Conservation (phyloP, 1,284 basidiomycete species). For the Pseudozyma hubeiensis region DNA sequence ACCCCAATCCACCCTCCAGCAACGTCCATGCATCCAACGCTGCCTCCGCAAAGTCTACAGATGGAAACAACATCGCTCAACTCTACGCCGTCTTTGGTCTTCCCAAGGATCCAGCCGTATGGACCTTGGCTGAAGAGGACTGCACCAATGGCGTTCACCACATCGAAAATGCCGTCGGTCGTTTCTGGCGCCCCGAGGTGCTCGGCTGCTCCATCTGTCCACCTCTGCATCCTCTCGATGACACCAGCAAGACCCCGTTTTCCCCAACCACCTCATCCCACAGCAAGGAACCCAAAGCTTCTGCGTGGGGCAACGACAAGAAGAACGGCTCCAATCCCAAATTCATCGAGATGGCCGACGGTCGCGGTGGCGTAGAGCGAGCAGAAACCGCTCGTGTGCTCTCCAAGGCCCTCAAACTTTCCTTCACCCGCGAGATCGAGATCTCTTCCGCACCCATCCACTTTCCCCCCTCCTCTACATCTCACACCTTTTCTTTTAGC, state of each 20-base stretch:
- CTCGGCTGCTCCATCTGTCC: slow-evolving; percentile 68
- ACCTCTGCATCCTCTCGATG: slow-evolving; percentile 67
- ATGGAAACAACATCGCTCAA: slow-evolving; percentile 69
- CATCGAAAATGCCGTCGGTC: slow-evolving; percentile 84
- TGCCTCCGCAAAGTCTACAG: slow-evolving; percentile 40
- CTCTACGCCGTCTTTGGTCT: slow-evolving; percentile 72
- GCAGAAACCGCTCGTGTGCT: slow-evolving; percentile 62
- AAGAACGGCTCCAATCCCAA: slow-evolving; percentile 60
- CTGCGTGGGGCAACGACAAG: slow-evolving; percentile 51
- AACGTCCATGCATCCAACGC: slow-evolving; percentile 22
- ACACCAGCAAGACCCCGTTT: slow-evolving; percentile 18
- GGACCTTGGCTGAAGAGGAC: slow-evolving; percentile 91
- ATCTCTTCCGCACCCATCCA: slow-evolving; percentile 71
- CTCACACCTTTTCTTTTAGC: slow-evolving; percentile 88
- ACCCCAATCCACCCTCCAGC: slow-evolving; percentile 11
- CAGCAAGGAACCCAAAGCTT: slow-evolving; percentile 37
- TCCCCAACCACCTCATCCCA: slow-evolving; percentile 16
- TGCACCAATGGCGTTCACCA: slow-evolving; percentile 85
- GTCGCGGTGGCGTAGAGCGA: slow-evolving; percentile 57
- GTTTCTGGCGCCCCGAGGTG: slow-evolving; percentile 95
- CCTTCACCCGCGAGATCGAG: slow-evolving; percentile 91
- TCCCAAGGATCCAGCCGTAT: slow-evolving; percentile 72
- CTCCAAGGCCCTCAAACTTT: slow-evolving; percentile 72
- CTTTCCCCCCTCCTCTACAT: slow-evolving; percentile 76
- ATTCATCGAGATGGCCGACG: slow-evolving; percentile 65